Evolutionary conservation across 768 basidiomycete species (phyloP).

Genomic region (Heimioporus sp.): DNA sequence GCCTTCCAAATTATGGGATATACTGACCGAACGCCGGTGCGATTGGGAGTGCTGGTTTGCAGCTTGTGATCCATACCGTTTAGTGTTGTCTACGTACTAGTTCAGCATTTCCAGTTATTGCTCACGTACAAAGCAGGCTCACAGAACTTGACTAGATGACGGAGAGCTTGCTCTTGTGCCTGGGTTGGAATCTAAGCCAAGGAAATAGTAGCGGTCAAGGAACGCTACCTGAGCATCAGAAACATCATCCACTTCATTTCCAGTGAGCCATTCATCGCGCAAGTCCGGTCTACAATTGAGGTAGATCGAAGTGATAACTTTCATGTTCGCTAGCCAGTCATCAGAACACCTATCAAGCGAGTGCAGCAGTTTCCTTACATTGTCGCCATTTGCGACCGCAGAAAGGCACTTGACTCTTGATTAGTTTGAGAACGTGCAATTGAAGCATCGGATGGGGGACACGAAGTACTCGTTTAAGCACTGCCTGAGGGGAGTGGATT

Average conservation of each 20-base stretch:
- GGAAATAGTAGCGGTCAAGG: slow-evolving; percentile 1
- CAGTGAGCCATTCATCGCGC: slow-evolving; percentile 96
- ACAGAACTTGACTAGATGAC: slow-evolving; percentile 95
- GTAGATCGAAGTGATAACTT: slow-evolving; percentile 98
- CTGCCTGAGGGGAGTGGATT: slow-evolving; percentile 58
- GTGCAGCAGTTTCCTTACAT: slow-evolving; percentile 48
- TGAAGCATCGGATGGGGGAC: slow-evolving; percentile 94
- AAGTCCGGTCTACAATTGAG: slow-evolving; percentile 96
- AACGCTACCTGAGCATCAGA: slow-evolving; percentile 79
- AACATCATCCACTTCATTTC: slow-evolving; percentile 87
- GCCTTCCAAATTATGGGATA: slow-evolving; percentile 79
- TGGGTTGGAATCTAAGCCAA: slow-evolving; percentile 32
- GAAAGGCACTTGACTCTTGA: slow-evolving; percentile 98
- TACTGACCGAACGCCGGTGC: slow-evolving; percentile 80
- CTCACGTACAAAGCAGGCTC: slow-evolving; percentile 29
- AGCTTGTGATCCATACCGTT: slow-evolving; percentile 73
- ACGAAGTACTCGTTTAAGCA: slow-evolving; percentile 90
- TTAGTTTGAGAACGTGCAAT: slow-evolving; percentile 91
- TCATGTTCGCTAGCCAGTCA: slow-evolving; percentile 84
- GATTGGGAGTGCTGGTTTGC: slow-evolving; percentile 50
- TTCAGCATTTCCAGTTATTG: slow-evolving; percentile 4
- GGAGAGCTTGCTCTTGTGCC: slow-evolving; percentile 94
- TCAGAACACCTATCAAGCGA: slow-evolving; percentile 9
- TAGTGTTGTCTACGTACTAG: slow-evolving; percentile 70
- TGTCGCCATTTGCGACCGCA: slow-evolving; percentile 98